These are phyloP conservation scores for Paulownia fortunei DNA, from an alignment of 257 asterid species.

Conservation along the genomic window DNA sequence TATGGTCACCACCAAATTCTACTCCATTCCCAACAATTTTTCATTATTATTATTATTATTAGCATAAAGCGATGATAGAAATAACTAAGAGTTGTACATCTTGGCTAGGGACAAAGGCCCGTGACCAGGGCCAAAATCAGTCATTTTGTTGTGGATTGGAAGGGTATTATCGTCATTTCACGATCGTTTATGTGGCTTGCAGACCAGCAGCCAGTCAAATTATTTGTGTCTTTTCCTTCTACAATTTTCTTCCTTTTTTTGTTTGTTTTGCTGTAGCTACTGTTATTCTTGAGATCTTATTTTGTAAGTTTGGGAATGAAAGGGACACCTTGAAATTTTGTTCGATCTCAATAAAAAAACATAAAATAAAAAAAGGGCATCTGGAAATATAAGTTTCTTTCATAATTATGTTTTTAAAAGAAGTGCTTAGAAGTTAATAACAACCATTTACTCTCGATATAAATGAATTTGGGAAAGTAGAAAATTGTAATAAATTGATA, in stretches of 20 bases:
- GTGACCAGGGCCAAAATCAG: constrained; percentile 55
- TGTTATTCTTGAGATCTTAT: constrained; percentile 36
- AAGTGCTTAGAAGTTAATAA: neutral
- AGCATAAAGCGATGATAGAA: constrained; percentile 23
- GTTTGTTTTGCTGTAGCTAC: constrained; percentile 3
- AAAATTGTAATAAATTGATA: too few species aligned
- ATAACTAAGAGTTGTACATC: constrained; percentile 42
- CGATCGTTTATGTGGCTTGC: neutral
- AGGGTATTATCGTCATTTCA: constrained; percentile 24
- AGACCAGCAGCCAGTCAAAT: too few species aligned
- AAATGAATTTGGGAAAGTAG: too few species aligned
- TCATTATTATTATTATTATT: neutral
- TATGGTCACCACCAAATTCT: constrained; percentile 28
- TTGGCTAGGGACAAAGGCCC: constrained; percentile 58
- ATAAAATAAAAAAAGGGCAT: too few species aligned
- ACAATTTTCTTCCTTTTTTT: neutral
- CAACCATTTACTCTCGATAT: neutral
- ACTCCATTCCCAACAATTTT: constrained; percentile 24
- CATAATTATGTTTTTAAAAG: too few species aligned
- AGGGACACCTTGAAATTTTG: constrained; percentile 24
- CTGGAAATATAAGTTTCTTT: neutral
- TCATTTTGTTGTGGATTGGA: constrained; percentile 8
- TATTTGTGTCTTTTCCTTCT: constrained; percentile 27
- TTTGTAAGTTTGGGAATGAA: constrained; percentile 31
- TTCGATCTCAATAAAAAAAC: neutral